These are phyloP conservation scores for Diaporthe caulivora DNA, from an alignment of 2,329 filamentous ascomycete species.

Conservation along the genomic window DNA sequence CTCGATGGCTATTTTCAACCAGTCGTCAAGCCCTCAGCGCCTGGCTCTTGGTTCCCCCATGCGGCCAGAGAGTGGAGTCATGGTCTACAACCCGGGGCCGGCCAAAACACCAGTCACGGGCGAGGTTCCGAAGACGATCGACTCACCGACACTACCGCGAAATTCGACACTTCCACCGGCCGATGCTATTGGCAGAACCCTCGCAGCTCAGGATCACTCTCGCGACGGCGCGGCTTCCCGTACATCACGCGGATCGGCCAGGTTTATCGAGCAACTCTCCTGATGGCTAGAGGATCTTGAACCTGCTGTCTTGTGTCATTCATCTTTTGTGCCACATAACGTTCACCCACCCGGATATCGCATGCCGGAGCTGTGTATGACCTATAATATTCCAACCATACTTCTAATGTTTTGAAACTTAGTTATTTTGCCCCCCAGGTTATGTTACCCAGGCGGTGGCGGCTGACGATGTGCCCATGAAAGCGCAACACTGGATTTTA, in stretches of 20 bases:
- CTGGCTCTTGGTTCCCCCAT: constrained; percentile 69
- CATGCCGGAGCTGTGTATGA: constrained; percentile 36
- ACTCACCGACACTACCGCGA: constrained; percentile 35
- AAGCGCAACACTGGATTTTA: constrained; percentile 33
- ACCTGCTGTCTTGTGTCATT: not conserved
- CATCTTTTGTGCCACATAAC: constrained; percentile 1
- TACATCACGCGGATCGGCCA: constrained; percentile 35
- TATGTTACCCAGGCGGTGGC: not conserved
- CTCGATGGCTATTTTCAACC: constrained; percentile 47
- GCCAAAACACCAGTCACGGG: constrained; percentile 70
- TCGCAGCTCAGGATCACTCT: constrained; percentile 37
- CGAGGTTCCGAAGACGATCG: constrained; percentile 29
- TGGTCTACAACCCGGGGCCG: constrained; percentile 75
- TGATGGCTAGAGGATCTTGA: constrained; percentile 10
- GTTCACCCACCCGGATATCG: constrained; percentile 15
- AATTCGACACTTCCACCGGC: constrained; percentile 33
- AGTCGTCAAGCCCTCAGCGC: constrained; percentile 49
- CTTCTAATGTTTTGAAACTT: constrained; percentile 40
- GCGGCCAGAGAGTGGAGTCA: constrained; percentile 70
- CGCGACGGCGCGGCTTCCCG: constrained; percentile 36
- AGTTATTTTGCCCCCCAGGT: not conserved
- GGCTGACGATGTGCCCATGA: constrained; percentile 36
- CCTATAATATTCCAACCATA: constrained; percentile 38
- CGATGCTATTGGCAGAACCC: constrained; percentile 40
- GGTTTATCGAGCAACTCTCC: constrained; percentile 37